phyloP scores from a whole-genome alignment of 257 asterid species.

The Plantago elongata region DNA sequence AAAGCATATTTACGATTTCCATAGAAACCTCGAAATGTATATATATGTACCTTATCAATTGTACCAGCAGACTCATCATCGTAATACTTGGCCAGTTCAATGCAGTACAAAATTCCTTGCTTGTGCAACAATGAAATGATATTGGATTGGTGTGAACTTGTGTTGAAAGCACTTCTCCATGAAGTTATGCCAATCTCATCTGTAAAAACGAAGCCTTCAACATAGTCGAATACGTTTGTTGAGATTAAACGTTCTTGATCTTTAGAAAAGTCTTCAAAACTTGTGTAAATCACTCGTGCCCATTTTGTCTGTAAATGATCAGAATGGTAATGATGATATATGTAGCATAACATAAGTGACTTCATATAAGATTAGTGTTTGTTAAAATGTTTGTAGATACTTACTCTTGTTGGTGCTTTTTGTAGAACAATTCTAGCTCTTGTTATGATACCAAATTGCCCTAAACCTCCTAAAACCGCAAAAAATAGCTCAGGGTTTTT shows the following conservation, averaged over 20 bases:
- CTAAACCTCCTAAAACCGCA: conserved; percentile 57
- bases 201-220: conserved; percentile 58
- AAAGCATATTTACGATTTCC: too few species aligned
- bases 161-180: conserved; percentile 67
- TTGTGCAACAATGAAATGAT: conserved; percentile 29
- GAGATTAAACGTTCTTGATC: conserved; percentile 54
- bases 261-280: conserved; percentile 37
- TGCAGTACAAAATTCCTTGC: conserved; percentile 38
- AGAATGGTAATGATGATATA: background rate
- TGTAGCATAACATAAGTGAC: too few species aligned
- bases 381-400: background rate
- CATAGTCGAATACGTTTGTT: conserved; percentile 31
- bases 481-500: conserved; percentile 41
- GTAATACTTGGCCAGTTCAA: conserved; percentile 56
- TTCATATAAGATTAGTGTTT: too few species aligned
- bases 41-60: conserved; percentile 33
- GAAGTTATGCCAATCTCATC: conserved; percentile 46
- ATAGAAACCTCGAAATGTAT: background rate
- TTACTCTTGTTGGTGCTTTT: conserved; percentile 49
- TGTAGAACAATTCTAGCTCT: conserved; percentile 49
- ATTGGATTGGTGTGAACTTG: conserved; percentile 36
- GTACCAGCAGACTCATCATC: conserved; percentile 24
- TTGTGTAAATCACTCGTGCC: conserved; percentile 40
- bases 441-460: conserved; percentile 60
- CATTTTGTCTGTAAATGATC: conserved; percentile 44